phyloP scores from a whole-genome alignment of 2,329 filamentous ascomycete genomes.

The Xylaria sp. region DNA sequence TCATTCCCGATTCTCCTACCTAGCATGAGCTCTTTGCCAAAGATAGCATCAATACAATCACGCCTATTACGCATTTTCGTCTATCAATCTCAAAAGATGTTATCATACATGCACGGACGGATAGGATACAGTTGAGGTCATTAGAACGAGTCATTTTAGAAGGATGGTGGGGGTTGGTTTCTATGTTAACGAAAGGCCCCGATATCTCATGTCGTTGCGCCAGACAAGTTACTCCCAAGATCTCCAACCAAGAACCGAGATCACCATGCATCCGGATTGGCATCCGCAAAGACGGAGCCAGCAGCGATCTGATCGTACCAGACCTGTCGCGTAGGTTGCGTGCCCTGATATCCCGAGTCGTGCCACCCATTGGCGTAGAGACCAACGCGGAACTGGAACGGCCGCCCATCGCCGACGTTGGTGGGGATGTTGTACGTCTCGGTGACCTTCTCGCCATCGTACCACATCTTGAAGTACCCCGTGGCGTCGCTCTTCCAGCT shows the following conservation, averaged over 20 bases:
- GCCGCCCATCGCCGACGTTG: conserved; percentile 56
- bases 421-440: conserved; percentile 56
- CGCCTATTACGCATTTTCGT: neutral
- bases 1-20: neutral
- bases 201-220: neutral
- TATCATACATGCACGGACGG: neutral
- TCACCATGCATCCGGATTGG: conserved; percentile 48
- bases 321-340: conserved; percentile 54
- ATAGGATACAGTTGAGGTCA: neutral
- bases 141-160: neutral
- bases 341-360: conserved; percentile 51
- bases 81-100: neutral
- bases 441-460: conserved; percentile 58
- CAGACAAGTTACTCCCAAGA: neutral
- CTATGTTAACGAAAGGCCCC: neutral
- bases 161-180: neutral
- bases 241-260: neutral
- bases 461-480: conserved; percentile 60
- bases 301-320: conserved; percentile 63
- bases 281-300: conserved; percentile 56
- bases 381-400: conserved; percentile 60
- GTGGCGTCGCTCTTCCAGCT: conserved; percentile 58
- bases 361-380: conserved; percentile 64
- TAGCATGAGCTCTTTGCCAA: neutral
- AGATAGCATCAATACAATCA: neutral